A percentile compares a stretch with the other conserved stretches of the same genome.
These are phyloP conservation scores for Lodderomyces elongisporus DNA, from an alignment of 1,139 yeast species.

Conservation along the genomic window DNA sequence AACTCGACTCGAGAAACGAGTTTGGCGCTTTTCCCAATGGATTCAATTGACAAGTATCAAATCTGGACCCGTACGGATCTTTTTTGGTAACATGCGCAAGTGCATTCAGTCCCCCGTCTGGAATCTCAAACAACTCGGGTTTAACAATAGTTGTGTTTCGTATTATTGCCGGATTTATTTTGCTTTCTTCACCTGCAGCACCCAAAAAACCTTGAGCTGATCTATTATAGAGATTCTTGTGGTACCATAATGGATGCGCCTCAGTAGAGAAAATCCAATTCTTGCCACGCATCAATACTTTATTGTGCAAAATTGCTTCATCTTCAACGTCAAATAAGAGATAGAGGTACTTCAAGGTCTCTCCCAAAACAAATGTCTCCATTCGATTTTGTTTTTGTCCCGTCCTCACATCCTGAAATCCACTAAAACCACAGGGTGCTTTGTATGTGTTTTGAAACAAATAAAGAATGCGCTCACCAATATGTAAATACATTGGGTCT, in stretches of 20 bases:
- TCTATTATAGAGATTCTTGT: constrained; percentile 17
- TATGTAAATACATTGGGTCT: constrained; percentile 77
- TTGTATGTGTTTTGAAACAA: constrained; percentile 50
- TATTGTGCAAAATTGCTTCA: constrained; percentile 40
- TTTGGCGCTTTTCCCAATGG: constrained; percentile 19
- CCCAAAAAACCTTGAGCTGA: not conserved
- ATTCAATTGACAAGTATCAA: constrained; percentile 29
- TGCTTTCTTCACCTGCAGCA: not conserved
- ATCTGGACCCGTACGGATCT: constrained; percentile 19
- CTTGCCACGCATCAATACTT: constrained; percentile 29
- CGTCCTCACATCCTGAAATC: constrained; percentile 61
- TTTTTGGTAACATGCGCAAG: constrained; percentile 13
- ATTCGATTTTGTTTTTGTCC: constrained; percentile 69
- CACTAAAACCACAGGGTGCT: constrained; percentile 78
- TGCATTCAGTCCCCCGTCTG: constrained; percentile 8
- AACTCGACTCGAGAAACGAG: constrained; percentile 25
- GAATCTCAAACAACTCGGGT: constrained; percentile 13
- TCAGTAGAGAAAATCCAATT: constrained; percentile 84
- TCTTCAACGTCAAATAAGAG: constrained; percentile 69
- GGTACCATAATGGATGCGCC: constrained; percentile 85
- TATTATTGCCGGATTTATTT: constrained; percentile 10
- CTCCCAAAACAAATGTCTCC: constrained; percentile 90
- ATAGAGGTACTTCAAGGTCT: constrained; percentile 79
- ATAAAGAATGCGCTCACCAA: constrained; percentile 61
- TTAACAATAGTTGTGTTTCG: constrained; percentile 17